phyloP scores from a whole-genome alignment of 2,329 filamentous ascomycete genomes.

The Ramularia endophylla region DNA sequence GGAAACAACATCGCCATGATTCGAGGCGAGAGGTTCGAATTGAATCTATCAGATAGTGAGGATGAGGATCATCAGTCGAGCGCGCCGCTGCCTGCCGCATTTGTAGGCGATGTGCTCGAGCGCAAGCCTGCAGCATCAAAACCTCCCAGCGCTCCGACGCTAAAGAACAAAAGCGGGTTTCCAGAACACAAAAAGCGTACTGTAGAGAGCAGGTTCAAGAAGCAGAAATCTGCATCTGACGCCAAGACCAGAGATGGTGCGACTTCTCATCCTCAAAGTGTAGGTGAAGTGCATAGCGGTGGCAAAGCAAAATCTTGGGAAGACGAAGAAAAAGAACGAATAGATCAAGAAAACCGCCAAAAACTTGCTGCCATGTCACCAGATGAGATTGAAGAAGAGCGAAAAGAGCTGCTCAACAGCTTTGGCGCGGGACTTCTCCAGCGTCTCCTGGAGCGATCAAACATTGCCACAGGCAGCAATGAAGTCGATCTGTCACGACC shows the following conservation, averaged over 20 bases:
- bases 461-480: conserved; percentile 59
- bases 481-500: conserved; percentile 33
- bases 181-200: conserved; percentile 79
- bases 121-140: conserved; percentile 55
- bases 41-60: conserved; percentile 47
- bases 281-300: not conserved
- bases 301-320: conserved; percentile 29
- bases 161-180: conserved; percentile 61
- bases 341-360: conserved; percentile 76
- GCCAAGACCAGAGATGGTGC: not conserved
- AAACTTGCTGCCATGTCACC: conserved; percentile 71
- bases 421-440: conserved; percentile 72
- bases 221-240: conserved; percentile 47
- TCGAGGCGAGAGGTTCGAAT: conserved; percentile 54
- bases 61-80: conserved; percentile 10
- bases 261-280: not conserved
- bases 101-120: conserved; percentile 75
- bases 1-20: conserved; percentile 29
- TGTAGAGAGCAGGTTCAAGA: conserved; percentile 72
- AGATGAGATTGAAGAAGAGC: conserved; percentile 73
- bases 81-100: conserved; percentile 27
- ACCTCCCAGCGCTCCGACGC: conserved; percentile 57
- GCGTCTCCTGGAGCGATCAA: conserved; percentile 68
- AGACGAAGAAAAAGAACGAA: conserved; percentile 60
- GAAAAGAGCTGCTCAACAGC: conserved; percentile 70